phyloP scores from a whole-genome alignment of 148 eudicot species.

The Nyssa sinensis region DNA sequence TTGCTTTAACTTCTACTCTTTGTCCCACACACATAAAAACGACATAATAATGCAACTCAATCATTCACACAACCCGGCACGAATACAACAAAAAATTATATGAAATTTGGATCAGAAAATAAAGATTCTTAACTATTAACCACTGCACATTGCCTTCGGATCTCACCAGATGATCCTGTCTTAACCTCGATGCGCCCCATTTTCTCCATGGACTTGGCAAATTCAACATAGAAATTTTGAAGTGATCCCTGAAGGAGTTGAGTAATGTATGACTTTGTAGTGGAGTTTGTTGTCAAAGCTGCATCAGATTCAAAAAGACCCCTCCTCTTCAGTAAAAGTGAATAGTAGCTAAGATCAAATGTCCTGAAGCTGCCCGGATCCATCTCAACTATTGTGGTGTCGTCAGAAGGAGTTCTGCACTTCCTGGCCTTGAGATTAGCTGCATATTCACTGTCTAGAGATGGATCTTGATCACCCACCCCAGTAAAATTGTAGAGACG shows the following conservation, averaged over 20 bases:
- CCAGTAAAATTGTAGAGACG: slow-evolving; percentile 53
- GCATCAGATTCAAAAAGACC: too few relatives aligned
- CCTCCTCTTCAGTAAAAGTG: too few relatives aligned
- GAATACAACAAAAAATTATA: too few relatives aligned
- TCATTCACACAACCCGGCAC: too few relatives aligned
- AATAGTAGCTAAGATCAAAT: slow-evolving; percentile 71
- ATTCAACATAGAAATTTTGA: slow-evolving; percentile 42
- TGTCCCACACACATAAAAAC: too few relatives aligned
- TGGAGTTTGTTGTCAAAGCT: slow-evolving; percentile 42
- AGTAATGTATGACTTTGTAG: slow-evolving; percentile 30
- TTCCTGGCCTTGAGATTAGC: slow-evolving; percentile 54
- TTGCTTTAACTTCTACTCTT: too few relatives aligned
- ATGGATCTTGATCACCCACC: slow-evolving; percentile 36
- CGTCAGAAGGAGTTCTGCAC: slow-evolving; percentile 47
- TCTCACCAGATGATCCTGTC: slow-evolving; percentile 61
- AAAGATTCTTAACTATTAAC: slow-evolving; percentile 33
- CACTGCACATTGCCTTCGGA: too few relatives aligned
- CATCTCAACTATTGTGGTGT: slow-evolving; percentile 68
- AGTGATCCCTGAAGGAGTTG: slow-evolving; percentile 51
- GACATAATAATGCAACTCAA: too few relatives aligned
- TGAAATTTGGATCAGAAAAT: too few relatives aligned
- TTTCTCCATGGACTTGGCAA: too few relatives aligned
- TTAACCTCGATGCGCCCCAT: slow-evolving; percentile 48
- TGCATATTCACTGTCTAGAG: slow-evolving; percentile 71
- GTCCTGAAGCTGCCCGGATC: slow-evolving; percentile 82